These are phyloP conservation scores for Sporodiniella umbellata DNA, from an alignment of 371 early-diverging fungal species.

Conservation along the genomic window DNA sequence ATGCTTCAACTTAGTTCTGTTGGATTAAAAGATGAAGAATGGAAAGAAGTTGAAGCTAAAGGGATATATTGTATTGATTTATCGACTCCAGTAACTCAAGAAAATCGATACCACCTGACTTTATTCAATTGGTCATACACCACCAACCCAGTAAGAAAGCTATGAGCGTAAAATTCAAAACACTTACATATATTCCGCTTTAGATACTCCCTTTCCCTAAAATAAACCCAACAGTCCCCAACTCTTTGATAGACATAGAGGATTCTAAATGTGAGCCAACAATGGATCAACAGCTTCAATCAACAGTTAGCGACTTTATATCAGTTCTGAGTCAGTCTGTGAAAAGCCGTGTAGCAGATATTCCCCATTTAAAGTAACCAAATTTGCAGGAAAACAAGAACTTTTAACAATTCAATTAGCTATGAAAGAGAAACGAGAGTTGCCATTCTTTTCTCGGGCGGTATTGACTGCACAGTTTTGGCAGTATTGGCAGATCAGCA, in stretches of 20 bases:
- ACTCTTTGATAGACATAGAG: background rate
- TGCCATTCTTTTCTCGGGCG: conserved; percentile 92
- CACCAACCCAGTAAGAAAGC: background rate
- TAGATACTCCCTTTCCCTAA: conserved; percentile 50
- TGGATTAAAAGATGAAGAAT: conserved; percentile 22
- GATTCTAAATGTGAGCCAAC: conserved; percentile 20
- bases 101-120: background rate
- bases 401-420: background rate
- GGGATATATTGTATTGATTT: conserved; percentile 64
- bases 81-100: background rate
- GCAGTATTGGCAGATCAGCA: conserved; percentile 75
- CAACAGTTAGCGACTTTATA: conserved; percentile 35
- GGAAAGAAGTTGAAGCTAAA: conserved; percentile 73
- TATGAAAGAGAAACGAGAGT: conserved; percentile 48
- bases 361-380: conserved; percentile 47
- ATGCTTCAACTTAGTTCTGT: conserved; percentile 59
- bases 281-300: conserved; percentile 26
- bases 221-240: conserved; percentile 43
- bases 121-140: conserved; percentile 33
- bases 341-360: conserved; percentile 50
- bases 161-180: no score
- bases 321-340: conserved; percentile 53
- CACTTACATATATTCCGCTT: background rate
- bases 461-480: conserved; percentile 87
- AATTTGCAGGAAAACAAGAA: background rate